Evolutionary conservation across 441 rosid genomes (phyloP).

Genomic region (Biscutella laevigata): DNA sequence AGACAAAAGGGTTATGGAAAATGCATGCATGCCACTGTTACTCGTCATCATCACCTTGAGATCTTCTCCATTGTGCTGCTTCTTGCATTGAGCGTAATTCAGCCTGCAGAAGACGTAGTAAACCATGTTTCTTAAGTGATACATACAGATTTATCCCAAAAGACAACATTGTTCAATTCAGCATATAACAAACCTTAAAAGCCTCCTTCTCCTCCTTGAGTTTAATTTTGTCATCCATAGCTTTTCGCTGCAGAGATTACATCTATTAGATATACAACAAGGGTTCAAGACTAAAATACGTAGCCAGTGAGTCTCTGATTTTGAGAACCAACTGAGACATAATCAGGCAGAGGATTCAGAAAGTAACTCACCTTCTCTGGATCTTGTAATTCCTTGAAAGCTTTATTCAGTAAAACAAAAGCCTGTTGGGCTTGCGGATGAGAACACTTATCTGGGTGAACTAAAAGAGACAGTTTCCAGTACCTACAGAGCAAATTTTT

Average conservation of each 20-base stretch:
- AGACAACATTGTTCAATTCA: background rate
- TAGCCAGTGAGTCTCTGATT: background rate
- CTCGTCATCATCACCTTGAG: slow-evolving; percentile 53
- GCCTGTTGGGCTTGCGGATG: slow-evolving; percentile 93
- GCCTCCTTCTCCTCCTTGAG: slow-evolving; percentile 75
- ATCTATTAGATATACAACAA: slow-evolving; percentile 6
- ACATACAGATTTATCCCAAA: slow-evolving; percentile 1
- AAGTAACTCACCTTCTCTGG: slow-evolving; percentile 67
- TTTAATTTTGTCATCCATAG: slow-evolving; percentile 82
- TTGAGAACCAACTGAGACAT: background rate
- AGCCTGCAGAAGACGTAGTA: slow-evolving; percentile 37
- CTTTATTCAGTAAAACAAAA: slow-evolving; percentile 69
- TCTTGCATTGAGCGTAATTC: slow-evolving; percentile 84
- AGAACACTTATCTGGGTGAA: slow-evolving; percentile 93
- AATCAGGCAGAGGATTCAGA: background rate
- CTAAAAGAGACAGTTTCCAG: slow-evolving; percentile 90
- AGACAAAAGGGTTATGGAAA: background rate
- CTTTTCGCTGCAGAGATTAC: slow-evolving; percentile 53
- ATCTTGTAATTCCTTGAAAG: slow-evolving; percentile 84
- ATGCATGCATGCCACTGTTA: background rate
- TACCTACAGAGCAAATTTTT: slow-evolving; percentile 50
- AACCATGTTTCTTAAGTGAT: background rate
- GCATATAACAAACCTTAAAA: slow-evolving; percentile 54
- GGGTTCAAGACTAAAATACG: no score
- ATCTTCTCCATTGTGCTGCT: slow-evolving; percentile 92